Conservation (phyloP, 371 early-diverging fungal species). For the Apophysomyces trapeziformis region DNA sequence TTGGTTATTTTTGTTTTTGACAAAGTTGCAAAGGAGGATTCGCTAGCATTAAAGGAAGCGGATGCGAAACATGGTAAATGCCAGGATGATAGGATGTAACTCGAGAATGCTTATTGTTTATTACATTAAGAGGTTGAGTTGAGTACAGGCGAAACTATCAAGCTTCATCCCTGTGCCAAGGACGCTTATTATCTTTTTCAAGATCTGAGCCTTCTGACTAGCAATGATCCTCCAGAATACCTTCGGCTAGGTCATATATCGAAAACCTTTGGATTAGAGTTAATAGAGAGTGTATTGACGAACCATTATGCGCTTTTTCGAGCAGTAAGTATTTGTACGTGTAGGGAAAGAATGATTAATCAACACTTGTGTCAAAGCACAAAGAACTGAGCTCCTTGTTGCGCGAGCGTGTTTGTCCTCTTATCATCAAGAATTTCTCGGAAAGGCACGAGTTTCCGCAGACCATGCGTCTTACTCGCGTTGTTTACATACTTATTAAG, state of each 20-base stretch:
- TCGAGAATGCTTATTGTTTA: neutral
- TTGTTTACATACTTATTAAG: conserved; percentile 81
- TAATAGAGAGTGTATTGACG: conserved; percentile 88
- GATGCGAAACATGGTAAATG: conserved; percentile 44
- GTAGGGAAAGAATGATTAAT: neutral
- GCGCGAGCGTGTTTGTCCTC: conserved; percentile 84
- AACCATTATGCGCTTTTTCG: conserved; percentile 79
- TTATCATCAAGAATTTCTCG: conserved; percentile 88
- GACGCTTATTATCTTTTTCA: conserved; percentile 90
- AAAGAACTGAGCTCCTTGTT: conserved; percentile 71
- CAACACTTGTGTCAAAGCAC: conserved; percentile 53
- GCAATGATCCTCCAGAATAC: conserved; percentile 69
- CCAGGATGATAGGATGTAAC: conserved; percentile 11
- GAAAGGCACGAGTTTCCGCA: conserved; percentile 87
- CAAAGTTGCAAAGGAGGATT: conserved; percentile 78
- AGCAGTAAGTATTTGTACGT: conserved; percentile 49
- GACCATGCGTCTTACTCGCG: conserved; percentile 83
- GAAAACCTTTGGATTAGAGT: conserved; percentile 87
- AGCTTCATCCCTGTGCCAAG: conserved; percentile 63
- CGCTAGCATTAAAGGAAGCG: conserved; percentile 27
- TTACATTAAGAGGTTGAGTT: conserved; percentile 26
- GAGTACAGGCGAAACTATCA: conserved; percentile 41
- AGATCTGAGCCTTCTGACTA: conserved; percentile 78
- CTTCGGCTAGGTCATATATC: conserved; percentile 69
- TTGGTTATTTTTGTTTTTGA: conserved; percentile 94